phyloP scores from a whole-genome alignment of 495 filamentous ascomycete genomes.

The Beverwykella pulmonaria region DNA sequence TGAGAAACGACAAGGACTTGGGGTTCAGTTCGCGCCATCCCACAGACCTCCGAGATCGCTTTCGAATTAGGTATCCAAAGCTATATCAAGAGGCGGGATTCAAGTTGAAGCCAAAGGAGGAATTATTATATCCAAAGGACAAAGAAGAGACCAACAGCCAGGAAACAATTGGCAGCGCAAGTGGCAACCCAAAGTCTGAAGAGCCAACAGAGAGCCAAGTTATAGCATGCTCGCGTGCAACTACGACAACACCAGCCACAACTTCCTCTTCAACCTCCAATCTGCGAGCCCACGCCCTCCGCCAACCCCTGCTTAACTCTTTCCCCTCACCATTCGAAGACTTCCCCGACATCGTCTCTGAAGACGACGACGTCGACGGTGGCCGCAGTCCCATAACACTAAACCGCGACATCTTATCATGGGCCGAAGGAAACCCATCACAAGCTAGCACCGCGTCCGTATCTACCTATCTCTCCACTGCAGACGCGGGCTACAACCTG shows the following conservation, averaged over 20 bases:
- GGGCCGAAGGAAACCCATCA: conserved; percentile 31
- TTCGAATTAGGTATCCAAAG: conserved; percentile 77
- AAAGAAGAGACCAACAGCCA: background rate
- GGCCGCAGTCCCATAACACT: conserved; percentile 39
- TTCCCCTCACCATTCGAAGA: conserved; percentile 31
- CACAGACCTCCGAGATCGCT: conserved; percentile 80
- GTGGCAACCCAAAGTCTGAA: background rate
- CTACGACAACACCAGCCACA: background rate
- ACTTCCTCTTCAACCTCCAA: background rate
- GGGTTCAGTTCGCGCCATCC: conserved; percentile 67
- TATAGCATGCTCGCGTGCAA: too few species aligned
- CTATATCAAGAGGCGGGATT: conserved; percentile 60
- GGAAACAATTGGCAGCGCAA: background rate
- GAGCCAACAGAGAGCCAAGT: too few species aligned
- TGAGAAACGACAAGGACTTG: conserved; percentile 70
- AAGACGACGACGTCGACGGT: conserved; percentile 27
- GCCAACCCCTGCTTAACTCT: conserved; percentile 20
- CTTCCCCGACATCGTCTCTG: conserved; percentile 34
- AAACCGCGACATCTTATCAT: conserved; percentile 44
- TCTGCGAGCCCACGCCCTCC: conserved; percentile 7
- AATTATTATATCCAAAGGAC: conserved; percentile 5
- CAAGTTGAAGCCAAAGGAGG: conserved; percentile 34
- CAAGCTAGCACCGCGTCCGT: background rate
- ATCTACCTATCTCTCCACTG: background rate
- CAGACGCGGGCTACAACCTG: conserved; percentile 11